A percentile compares a stretch with the other conserved stretches of the same genome.
Conservation (phyloP, 2,329 filamentous ascomycete species). For the Bipolaris zeicola region DNA sequence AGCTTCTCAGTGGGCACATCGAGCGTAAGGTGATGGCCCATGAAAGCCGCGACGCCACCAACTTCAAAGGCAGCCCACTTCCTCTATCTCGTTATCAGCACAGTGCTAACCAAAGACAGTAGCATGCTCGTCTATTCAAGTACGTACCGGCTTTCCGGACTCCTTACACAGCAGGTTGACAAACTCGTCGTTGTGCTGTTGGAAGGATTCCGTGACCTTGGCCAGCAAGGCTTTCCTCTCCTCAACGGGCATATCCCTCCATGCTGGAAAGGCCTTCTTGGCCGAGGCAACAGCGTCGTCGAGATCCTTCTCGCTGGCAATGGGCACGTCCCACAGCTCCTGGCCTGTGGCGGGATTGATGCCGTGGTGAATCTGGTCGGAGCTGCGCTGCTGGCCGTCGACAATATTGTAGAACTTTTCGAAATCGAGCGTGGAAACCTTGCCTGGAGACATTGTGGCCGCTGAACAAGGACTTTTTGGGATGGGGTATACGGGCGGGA, state of each 20-base stretch:
- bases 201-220: constrained; percentile 34
- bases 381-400: constrained; percentile 55
- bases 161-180: constrained; percentile 43
- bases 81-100: constrained; percentile 35
- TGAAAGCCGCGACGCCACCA: constrained; percentile 42
- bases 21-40: constrained; percentile 47
- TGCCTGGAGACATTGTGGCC: constrained; percentile 53
- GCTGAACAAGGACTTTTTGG: background rate
- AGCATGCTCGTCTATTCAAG: no score
- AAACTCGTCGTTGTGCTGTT: constrained; percentile 39
- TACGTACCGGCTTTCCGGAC: constrained; percentile 45
- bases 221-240: constrained; percentile 42
- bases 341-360: constrained; percentile 60
- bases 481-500: background rate
- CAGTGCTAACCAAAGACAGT: no score
- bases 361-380: constrained; percentile 51
- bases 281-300: constrained; percentile 58
- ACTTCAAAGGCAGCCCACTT: constrained; percentile 52
- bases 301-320: constrained; percentile 57
- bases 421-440: constrained; percentile 48
- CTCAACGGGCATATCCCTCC: constrained; percentile 48
- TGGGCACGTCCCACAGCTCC: constrained; percentile 58
- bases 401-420: constrained; percentile 60
- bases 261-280: constrained; percentile 55
- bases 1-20: constrained; percentile 48